Conservation (phyloP, 2,329 filamentous ascomycete genomes). For the Fusarium liriodendri region DNA sequence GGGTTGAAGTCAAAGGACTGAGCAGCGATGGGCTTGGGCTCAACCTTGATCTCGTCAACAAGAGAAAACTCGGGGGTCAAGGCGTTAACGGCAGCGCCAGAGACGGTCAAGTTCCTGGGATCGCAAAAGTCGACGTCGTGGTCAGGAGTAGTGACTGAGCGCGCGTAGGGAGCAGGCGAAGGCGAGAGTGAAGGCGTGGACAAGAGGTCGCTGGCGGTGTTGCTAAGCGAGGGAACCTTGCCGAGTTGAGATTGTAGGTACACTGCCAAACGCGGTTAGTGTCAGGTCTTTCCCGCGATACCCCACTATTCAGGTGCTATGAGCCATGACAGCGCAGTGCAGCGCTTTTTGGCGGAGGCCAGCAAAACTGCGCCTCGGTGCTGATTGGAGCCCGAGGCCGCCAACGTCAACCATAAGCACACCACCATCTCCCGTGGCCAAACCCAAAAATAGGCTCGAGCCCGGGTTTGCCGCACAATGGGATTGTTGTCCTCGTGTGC, state of each 20-base stretch:
- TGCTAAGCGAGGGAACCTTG: constrained; percentile 69
- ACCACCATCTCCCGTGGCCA: constrained; percentile 20
- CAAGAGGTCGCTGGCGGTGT: constrained; percentile 76
- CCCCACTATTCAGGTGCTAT: constrained; percentile 39
- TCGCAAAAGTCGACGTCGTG: constrained; percentile 89
- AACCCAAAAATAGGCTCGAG: constrained; percentile 36
- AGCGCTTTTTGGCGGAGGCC: background rate
- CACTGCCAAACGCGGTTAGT: constrained; percentile 58
- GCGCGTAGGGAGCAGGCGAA: constrained; percentile 83
- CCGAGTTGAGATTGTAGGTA: constrained; percentile 61
- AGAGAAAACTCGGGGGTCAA: constrained; percentile 73
- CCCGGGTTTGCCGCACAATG: constrained; percentile 25
- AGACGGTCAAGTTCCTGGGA: constrained; percentile 87
- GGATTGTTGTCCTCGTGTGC: constrained; percentile 15
- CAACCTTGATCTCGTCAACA: constrained; percentile 67
- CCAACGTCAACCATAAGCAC: constrained; percentile 26
- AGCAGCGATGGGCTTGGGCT: constrained; percentile 60
- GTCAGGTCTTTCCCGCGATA: constrained; percentile 27
- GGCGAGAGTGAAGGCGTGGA: constrained; percentile 86
- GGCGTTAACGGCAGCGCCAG: constrained; percentile 59
- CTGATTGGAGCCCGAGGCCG: constrained; percentile 30
- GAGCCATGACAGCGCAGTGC: constrained; percentile 35
- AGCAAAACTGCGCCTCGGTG: constrained; percentile 22
- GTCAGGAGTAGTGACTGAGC: constrained; percentile 72
- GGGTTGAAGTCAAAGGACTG: constrained; percentile 65